Evolutionary conservation across 2,329 filamentous ascomycete genomes (phyloP), one percentile per base, ranked within the genome.

Genomic region (Talaromyces funiculosus): DNA sequence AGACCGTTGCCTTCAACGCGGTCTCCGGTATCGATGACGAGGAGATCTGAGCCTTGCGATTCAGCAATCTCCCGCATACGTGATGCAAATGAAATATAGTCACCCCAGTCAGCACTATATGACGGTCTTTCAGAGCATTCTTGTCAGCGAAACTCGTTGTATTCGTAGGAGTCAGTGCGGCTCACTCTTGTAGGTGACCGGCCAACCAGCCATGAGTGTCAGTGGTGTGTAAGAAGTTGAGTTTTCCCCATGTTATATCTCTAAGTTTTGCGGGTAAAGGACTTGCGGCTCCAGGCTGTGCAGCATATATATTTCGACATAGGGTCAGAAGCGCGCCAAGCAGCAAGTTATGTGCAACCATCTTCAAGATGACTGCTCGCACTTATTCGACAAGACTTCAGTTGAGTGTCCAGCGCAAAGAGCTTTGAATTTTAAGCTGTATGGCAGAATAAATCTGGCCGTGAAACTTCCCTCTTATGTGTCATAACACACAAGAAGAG

Each of bases 191-290:
- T 4, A 97, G 78, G 80, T 99, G 94, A 1, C 94, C 94, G 9
- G 86, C 91, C 71, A 95, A 87, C 94, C 94, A 99, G 68, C 94
- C 93, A 77, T 97, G 94, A 4, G 90, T 94, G 73, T 97, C 90
- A 42, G 94, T 97, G 0, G 94, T 97, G 71, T 96, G 92, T n/a
- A 99, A 77, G 74, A 96, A 95, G 80, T 97, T 97, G 70, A 97
- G 82, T 73, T 96, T 88, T n/a, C 90, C 92, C 90, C 92, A 97
- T 68, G 86, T 84, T 58, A 99, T 81, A 66, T 91, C 84, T 69
- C 93, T 87, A 76, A 97, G 84, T 49, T 92, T 92, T 59, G 89
- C 91, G 61, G 86, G 82, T 62, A 93, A 82, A 7, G 94, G 90
- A 42, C 83, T 77, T n/a, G 87, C 87, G 57, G 93, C 90, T 60